Base-by-base conservation (phyloP, 169 alveolate genomes). In the Prorocentrum cordatum region DNA sequence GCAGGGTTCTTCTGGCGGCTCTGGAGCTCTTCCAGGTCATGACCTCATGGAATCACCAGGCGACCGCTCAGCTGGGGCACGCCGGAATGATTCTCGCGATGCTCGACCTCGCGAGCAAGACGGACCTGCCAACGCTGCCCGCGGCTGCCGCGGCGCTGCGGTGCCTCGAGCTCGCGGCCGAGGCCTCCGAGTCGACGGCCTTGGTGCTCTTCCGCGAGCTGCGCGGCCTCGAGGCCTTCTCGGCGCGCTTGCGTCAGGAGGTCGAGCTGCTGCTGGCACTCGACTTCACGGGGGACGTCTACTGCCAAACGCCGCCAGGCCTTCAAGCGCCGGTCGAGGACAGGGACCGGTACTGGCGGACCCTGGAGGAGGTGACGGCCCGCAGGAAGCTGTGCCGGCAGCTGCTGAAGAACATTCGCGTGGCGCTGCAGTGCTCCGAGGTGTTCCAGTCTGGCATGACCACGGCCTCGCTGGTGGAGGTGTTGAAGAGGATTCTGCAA, bases 51-150 rank as follows among this genome's bases (percentile, higher is more conserved):
- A 77, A 77, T 31, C 88, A 77, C 45, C 88, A 77, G 20, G 59
- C 88, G 38, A 77, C 88, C 6, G 88, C 88, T 22, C 88, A 77
- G 75, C 88, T 77, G 10, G 88, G 88, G 88, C 88, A 77, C 27
- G 88, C 88, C 4, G 88, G 88, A 4, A 77, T 77, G 88, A 77
- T 77, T 75, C 47, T 77, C 16, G 88, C 88, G 35, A 77, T 77
- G 88, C 67, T 77, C 47, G 88, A 77, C 64, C 64, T 77, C 71
- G 59, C 59, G 88, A 72, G 59, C 45, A 77, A 77, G 62, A 77
- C 88, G 5, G 88, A 77, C 29, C 75, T 77, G 12, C 45, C 50
- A 3, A 59, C 61, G 75, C 88, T 77, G n/a, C 88, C 88, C 1
- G 64, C 42, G 26, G 75, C 59, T 38, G 38, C 88, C 3, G 72